A percentile compares a stretch with the other conserved stretches of the same genome.
Conservation (phyloP, 1,139 yeast species). For the Starmera stellimalicola region DNA sequence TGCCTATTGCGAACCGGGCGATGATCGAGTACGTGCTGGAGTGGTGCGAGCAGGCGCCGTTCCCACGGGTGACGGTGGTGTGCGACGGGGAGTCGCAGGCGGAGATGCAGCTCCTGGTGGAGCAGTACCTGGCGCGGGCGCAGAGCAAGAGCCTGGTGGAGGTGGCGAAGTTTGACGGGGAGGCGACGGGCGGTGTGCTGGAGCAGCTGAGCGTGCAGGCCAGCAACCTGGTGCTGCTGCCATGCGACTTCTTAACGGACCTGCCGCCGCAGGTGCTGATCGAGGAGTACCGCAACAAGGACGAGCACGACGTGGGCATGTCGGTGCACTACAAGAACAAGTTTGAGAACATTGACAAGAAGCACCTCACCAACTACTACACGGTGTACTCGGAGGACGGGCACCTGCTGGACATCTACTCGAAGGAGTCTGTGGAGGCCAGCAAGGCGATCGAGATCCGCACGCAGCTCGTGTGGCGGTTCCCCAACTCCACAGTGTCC, state of each 20-base stretch:
- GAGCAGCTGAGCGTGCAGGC: slow-evolving; percentile 36
- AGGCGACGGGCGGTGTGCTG: slow-evolving; percentile 58
- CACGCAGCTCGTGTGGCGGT: slow-evolving; percentile 84
- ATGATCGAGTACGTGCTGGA: slow-evolving; percentile 80
- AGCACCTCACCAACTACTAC: slow-evolving; percentile 49
- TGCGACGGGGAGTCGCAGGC: slow-evolving; percentile 33
- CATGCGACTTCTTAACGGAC: slow-evolving; percentile 90
- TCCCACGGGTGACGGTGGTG: slow-evolving; percentile 49
- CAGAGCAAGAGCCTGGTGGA: slow-evolving; percentile 31
- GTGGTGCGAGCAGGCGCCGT: slow-evolving; percentile 88
- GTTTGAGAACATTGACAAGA: slow-evolving; percentile 70
- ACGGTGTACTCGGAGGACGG: slow-evolving; percentile 43
- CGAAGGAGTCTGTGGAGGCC: slow-evolving; percentile 50
- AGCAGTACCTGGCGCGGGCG: slow-evolving; percentile 17
- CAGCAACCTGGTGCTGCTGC: slow-evolving; percentile 62
- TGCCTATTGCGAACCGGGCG: slow-evolving; percentile 89
- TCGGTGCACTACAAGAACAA: slow-evolving; percentile 63
- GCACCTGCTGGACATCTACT: slow-evolving; percentile 59
- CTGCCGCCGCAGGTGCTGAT: slow-evolving; percentile 83
- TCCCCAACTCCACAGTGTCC: slow-evolving; percentile 69
- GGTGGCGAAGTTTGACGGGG: slow-evolving; percentile 36
- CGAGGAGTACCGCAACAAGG: slow-evolving; percentile 71
- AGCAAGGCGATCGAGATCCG: slow-evolving; percentile 68
- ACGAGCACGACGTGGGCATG: slow-evolving; percentile 58
- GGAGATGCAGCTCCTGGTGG: slow-evolving; percentile 22